Conservation (phyloP, 208 protist species). For the Leishmania tarentolae region DNA sequence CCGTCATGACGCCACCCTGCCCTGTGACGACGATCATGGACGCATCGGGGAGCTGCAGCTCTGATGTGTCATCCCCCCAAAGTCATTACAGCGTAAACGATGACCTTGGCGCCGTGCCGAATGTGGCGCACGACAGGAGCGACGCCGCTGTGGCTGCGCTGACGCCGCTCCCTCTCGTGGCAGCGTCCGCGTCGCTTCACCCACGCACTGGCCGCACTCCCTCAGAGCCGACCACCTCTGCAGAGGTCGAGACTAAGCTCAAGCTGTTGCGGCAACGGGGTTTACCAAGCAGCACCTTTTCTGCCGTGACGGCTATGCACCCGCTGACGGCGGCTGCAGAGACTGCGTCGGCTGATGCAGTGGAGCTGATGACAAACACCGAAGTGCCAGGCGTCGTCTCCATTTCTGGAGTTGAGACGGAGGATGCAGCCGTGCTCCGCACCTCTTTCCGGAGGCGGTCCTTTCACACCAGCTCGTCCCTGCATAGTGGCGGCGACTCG, state of each 20-base stretch:
- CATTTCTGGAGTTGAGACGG: not conserved
- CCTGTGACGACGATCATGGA: not conserved
- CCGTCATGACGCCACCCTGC: not conserved
- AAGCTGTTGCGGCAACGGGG: constrained; percentile 1
- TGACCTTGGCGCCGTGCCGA: not conserved
- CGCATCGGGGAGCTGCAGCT: no score
- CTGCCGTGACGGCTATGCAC: not conserved
- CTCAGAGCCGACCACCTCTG: not conserved
- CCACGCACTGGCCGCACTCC: not conserved
- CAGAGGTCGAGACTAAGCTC: not conserved
- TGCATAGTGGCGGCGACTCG: not conserved
- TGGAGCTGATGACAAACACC: not conserved
- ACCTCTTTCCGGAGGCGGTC: not conserved
- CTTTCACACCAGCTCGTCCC: not conserved
- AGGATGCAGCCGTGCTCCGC: not conserved
- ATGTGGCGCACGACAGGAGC: not conserved
- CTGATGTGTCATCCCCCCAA: not conserved
- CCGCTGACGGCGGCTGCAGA: not conserved
- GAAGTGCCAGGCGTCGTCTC: not conserved
- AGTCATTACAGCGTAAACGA: not conserved
- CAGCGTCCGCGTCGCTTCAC: not conserved
- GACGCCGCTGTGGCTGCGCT: not conserved
- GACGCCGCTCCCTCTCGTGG: not conserved
- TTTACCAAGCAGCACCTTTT: not conserved
- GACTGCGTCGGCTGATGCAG: not conserved